phyloP scores from a whole-genome alignment of 306 rosid species.

The Hylodesmum podocarpum region DNA sequence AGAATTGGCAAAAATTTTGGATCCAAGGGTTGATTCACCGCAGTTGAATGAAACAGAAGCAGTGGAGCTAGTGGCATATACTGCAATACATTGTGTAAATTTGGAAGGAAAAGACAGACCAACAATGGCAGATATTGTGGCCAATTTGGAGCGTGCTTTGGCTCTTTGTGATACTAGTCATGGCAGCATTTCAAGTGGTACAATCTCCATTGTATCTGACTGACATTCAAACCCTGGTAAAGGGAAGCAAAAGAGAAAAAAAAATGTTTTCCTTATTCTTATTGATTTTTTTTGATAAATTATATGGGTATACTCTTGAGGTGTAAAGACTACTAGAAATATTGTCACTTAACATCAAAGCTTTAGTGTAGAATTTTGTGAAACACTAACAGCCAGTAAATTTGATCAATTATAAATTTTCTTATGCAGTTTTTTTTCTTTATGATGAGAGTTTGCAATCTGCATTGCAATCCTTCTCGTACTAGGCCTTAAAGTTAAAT shows the following conservation, averaged over 20 bases:
- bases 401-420: background rate
- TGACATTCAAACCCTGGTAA: constrained; percentile 33
- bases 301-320: constrained; percentile 26
- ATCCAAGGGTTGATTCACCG: constrained; percentile 68
- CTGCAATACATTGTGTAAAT: constrained; percentile 87
- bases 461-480: background rate
- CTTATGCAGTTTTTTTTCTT: background rate
- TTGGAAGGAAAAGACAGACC: constrained; percentile 97
- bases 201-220: constrained; percentile 69
- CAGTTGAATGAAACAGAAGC: constrained; percentile 78
- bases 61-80: constrained; percentile 82
- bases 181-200: constrained; percentile 87
- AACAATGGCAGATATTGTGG: constrained; percentile 86
- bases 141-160: constrained; percentile 85
- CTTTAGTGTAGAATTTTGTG: constrained; percentile 39
- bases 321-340: constrained; percentile 38
- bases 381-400: constrained; percentile 31
- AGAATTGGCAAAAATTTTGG: constrained; percentile 65
- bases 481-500: background rate
- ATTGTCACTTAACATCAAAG: constrained; percentile 33
- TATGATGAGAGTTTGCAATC: constrained; percentile 1
- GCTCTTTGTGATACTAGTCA: constrained; percentile 72
- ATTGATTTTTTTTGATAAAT: constrained; percentile 33
- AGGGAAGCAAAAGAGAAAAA: constrained; percentile 23
- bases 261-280: constrained; percentile 37